Percentiles rank a stretch among this genome's conserved stretches.
These are phyloP conservation scores for Suillus luteus DNA, from an alignment of 768 basidiomycete species.

Conservation along the genomic window DNA sequence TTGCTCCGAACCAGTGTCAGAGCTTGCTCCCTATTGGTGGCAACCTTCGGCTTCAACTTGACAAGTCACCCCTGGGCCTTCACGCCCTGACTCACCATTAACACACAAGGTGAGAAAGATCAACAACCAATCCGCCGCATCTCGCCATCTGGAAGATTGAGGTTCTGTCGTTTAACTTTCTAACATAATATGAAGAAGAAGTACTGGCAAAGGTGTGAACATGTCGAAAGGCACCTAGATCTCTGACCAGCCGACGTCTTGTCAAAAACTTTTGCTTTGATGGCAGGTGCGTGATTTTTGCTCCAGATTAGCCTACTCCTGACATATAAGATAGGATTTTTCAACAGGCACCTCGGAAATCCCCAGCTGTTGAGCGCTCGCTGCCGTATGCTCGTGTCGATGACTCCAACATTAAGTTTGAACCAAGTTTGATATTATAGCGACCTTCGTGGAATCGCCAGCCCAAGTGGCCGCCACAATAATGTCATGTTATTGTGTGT, in stretches of 20 bases:
- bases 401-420: no score
- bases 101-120: constrained; percentile 6
- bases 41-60: neutral
- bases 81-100: neutral
- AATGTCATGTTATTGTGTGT: no score
- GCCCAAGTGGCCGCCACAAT: no score
- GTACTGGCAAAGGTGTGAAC: constrained; percentile 1
- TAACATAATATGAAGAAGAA: neutral
- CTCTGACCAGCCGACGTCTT: neutral
- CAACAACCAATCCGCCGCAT: neutral
- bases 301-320: neutral
- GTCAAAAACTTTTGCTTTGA: neutral
- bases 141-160: neutral
- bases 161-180: constrained; percentile 2
- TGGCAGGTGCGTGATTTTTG: neutral
- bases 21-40: neutral
- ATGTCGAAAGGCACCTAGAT: neutral
- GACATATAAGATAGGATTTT: neutral
- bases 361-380: neutral
- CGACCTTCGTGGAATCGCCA: no score
- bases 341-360: constrained; percentile 3
- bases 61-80: neutral
- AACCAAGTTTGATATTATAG: no score
- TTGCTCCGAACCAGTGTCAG: neutral
- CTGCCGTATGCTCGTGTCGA: neutral